Base-by-base conservation (phyloP, 192 early-diverging fungal genomes). In the Geranomyces variabilis region DNA sequence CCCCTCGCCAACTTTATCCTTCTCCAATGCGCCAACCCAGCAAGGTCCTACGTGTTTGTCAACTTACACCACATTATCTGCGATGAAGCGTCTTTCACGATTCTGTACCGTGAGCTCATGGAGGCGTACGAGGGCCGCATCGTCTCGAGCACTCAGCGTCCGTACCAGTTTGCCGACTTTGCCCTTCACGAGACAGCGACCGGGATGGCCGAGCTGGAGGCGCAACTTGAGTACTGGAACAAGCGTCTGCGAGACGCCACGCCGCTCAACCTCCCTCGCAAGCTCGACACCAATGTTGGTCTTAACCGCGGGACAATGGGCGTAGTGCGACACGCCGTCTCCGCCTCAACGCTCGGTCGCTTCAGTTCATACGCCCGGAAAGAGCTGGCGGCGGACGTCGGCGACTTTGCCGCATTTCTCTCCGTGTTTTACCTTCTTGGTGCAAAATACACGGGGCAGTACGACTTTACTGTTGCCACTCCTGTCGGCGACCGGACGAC, bases 161-260 rank as follows among this genome's bases (percentile, higher is more conserved):
- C 21, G 62, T 34, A 43, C 46, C 46, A 47, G 46, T 63, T 28
- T 33, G 62, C 30, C 26, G 62, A 63, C 30, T 63, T 63, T 63
- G 36, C 62, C 13, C 30, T 63, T 10, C 30, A 22, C 12, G 21
- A 63, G 15, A 8, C 14, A 14, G 13, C 21, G 21, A 12, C 14
- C 62, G 14, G 14, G 29, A 15, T 12, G 62, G 33, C 9, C 28
- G 26, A 36, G 10, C 21, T 34, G 30, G 22, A 14, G 30, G 10
- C 14, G 33, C 21, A 33, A 22, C 36, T 63, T 14, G 7, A 19
- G 21, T 63, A 28, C 33, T 63, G 62, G 62, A 30, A 13, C 14
- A 22, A 63, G 14, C 14, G 17, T 12, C 62, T 63, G 15, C 19
- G 36, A 33, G 33, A 41, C 22, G 57, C 57, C 12, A 15, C 17